Percentiles rank a stretch among this genome's conserved stretches.
phyloP scores from a whole-genome alignment of 75 land plant species.

The Chamaecyparis obtusa region DNA sequence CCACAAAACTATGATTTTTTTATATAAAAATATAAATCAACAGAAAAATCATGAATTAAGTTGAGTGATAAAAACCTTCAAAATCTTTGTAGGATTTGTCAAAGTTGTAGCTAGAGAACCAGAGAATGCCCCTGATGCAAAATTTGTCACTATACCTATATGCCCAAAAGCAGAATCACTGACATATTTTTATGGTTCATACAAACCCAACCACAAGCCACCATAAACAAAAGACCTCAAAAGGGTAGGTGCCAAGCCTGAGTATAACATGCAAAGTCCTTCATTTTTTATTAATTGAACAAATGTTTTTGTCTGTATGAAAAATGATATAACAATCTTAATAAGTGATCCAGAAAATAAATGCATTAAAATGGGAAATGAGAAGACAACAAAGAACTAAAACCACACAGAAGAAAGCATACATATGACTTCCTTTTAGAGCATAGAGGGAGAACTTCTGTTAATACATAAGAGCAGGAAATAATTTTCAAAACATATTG shows the following conservation, averaged over 20 bases:
- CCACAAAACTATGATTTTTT: not conserved
- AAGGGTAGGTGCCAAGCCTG: slow-evolving; percentile 69
- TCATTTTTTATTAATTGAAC: slow-evolving; percentile 40
- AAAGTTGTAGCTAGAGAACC: slow-evolving; percentile 74
- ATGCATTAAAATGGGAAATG: not conserved
- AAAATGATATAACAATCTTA: not conserved
- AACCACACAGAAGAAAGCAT: not conserved
- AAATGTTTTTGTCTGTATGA: slow-evolving; percentile 44
- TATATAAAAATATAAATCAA: not conserved
- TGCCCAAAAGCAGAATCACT: slow-evolving; percentile 52
- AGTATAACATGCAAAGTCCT: slow-evolving; percentile 59
- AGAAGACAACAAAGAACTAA: not conserved
- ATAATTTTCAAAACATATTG: not conserved
- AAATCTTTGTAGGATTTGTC: slow-evolving; percentile 70
- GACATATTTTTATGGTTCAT: slow-evolving; percentile 69
- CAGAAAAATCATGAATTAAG: not conserved
- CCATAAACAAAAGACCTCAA: slow-evolving; percentile 72
- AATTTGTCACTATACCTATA: slow-evolving; percentile 55
- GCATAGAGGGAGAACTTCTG: not conserved
- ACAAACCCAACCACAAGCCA: slow-evolving; percentile 75
- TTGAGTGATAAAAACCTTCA: slow-evolving; percentile 47
- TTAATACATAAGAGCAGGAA: not conserved
- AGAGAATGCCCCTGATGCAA: slow-evolving; percentile 75
- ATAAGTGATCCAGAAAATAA: slow-evolving; percentile 1
- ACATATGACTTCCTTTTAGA: not conserved